Base-by-base conservation (phyloP, 345 rosid genomes). In the Capsella bursapastoris region DNA sequence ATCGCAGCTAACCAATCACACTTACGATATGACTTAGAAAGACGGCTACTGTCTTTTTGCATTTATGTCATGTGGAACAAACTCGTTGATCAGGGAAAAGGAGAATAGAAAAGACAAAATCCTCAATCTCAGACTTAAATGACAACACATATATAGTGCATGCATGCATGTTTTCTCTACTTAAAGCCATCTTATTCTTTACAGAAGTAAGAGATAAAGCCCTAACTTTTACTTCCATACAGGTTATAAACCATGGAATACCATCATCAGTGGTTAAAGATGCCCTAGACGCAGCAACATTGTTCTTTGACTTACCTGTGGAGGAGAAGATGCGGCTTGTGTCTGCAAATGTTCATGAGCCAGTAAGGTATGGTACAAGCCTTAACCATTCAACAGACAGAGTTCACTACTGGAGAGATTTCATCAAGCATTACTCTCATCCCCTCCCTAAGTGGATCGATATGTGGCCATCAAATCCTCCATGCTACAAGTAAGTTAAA, bases 361-460 rank as follows among this genome's bases (percentile, higher is more conserved):
- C 89, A 55, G 85, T 83, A 32, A 83, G 91, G 32, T 87, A 85
- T 58, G 89, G 91, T 44, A 85, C 89, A 70, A 87, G 91, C 73
- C 44, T 87, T 37, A 87, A 85, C 78, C 91, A 82, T 61, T 56
- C 71, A 48, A 81, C 29, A 15, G 89, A 87, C 67, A 79, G 74
- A 75, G 82, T 85, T 75, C 84, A 77, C 49, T 87, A 77, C 64
- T 85, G 91, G 91, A 83, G 91, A 76, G 91, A 87, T 63, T 87
- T 87, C 80, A 76, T 87, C 57, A 87, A 87, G 74, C 87, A 83
- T 71, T 85, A 85, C 79, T 79, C 86, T 68, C 81, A 87, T 74
- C 91, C 91, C 7, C 72, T 83, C 71, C 72, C 86, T n/a, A 75
- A 82, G 2, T 87, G 89, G 91, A 83, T 82, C 57, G 50, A 85